phyloP scores from a whole-genome alignment of 805 yeast species.

The Geotrichum ghanense region DNA sequence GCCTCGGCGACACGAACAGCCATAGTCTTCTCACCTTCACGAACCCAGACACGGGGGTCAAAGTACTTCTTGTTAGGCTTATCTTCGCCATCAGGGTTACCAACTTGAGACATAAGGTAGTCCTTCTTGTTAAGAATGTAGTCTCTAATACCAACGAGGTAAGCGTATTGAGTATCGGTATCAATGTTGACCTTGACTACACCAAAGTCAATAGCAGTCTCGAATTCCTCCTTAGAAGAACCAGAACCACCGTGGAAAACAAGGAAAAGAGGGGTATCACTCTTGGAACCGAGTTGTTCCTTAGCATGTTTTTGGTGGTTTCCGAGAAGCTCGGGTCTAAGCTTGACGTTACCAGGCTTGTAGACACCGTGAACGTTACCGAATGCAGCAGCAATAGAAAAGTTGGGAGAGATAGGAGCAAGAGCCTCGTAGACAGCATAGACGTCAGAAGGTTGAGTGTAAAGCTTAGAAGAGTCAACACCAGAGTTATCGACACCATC shows the following conservation, averaged over 20 bases:
- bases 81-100: conserved; percentile 99
- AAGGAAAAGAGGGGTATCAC: conserved; percentile 72
- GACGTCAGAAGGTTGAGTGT: conserved; percentile 94
- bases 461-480: conserved; percentile 75
- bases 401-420: conserved; percentile 86
- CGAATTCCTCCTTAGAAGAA: conserved; percentile 83
- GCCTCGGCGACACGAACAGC: conserved; percentile 72
- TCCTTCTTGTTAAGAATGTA: conserved; percentile 93
- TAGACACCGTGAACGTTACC: conserved; percentile 99
- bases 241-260: conserved; percentile 99
- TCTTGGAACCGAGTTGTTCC: conserved; percentile 43
- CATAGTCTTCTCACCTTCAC: conserved; percentile 99
- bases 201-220: conserved; percentile 84
- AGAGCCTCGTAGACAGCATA: conserved; percentile 85
- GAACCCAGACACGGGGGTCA: conserved; percentile 99
- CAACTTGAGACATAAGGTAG: conserved; percentile 78
- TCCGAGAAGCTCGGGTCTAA: conserved; percentile 87
- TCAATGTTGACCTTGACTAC: conserved; percentile 98
- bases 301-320: conserved; percentile 89
- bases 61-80: conserved; percentile 99
- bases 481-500: conserved; percentile 99
- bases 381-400: conserved; percentile 98
- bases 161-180: conserved; percentile 98
- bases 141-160: conserved; percentile 95
- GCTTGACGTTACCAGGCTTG: conserved; percentile 96